Base-by-base conservation (phyloP, 1,284 basidiomycete genomes). In the Marasmius oreades region DNA sequence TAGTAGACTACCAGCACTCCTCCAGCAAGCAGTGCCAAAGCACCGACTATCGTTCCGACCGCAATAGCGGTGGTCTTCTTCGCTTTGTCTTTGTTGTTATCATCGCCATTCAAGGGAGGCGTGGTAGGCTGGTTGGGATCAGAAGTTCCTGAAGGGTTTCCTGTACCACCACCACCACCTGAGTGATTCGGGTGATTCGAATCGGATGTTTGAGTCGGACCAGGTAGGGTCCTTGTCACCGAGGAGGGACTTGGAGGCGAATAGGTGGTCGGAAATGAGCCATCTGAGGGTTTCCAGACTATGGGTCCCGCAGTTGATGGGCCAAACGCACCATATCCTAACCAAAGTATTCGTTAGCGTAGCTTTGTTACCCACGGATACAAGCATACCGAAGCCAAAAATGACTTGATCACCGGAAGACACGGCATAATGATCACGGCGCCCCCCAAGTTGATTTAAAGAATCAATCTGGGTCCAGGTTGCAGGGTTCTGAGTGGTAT, bases 391-490 rank as follows among this genome's bases (percentile, higher is more conserved):
- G 65, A 92, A 93, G 50, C 85, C 85, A 64, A 94, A 85, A 11
- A 93, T 68, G 14, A 93, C 83, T 59, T 84, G 76, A 18, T 76
- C 72, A 6, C 84, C 86, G 34, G 79, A 76, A 45, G 77, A 73
- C 5, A 86, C 76, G 10, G 88, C 90, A 60, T 85, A 82, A 66
- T 93, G 91, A 68, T 93, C 89, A 51, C 79, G 80, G 45, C 90
- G 77, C 16, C 77, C 66, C 1, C 86, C 87, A 7, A 91, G 64
- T 55, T 79, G 73, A 7, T 78, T 72, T 47, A 92, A 72, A 1
- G 72, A 73, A 1, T 75, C 70, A 6, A 85, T 76, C 59, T 67
- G 62, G 20, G 72, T 74, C 90, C 90, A 87, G 4, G 73, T 68
- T 73, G 81, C 78, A 48, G 81, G 80, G 60, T 68, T 76, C 63